phyloP scores from a whole-genome alignment of 2,329 filamentous ascomycete genomes.

The Nigrospora sphaerica region DNA sequence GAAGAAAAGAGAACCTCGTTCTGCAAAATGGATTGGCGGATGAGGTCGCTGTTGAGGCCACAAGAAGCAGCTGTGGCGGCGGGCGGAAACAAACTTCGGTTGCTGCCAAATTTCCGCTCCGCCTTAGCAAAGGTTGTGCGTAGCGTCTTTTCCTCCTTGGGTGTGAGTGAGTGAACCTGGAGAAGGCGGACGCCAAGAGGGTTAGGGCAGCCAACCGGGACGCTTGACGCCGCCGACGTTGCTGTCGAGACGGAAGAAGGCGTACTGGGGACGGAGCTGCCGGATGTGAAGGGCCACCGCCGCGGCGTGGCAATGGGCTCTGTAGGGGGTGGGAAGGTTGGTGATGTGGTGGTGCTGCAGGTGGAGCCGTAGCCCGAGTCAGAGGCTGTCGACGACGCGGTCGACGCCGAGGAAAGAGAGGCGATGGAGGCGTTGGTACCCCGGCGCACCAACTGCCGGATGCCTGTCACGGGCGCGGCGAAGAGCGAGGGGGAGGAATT shows the following conservation, averaged over 20 bases:
- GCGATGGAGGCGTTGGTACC: constrained; percentile 23
- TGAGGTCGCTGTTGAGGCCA: constrained; percentile 42
- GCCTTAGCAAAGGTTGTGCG: constrained; percentile 43
- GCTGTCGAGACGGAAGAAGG: constrained; percentile 25
- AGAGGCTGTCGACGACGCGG: constrained; percentile 9
- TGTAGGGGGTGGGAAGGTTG: constrained; percentile 16
- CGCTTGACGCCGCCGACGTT: constrained; percentile 19
- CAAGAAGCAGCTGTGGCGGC: constrained; percentile 34
- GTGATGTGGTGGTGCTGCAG: constrained; percentile 18
- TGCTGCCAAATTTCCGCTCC: constrained; percentile 36
- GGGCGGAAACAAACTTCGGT: constrained; percentile 26
- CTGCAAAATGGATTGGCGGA: constrained; percentile 49
- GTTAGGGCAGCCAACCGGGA: constrained; percentile 18
- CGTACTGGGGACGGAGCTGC: constrained; percentile 35
- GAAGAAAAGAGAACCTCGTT: constrained; percentile 55
- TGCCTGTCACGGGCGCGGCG: constrained; percentile 22
- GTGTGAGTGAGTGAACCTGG: constrained; percentile 36
- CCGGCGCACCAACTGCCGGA: constrained; percentile 32
- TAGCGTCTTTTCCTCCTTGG: constrained; percentile 40
- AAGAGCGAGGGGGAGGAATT: constrained; percentile 22
- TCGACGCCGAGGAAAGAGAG: background rate
- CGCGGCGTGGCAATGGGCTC: constrained; percentile 15
- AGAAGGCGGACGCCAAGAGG: constrained; percentile 44
- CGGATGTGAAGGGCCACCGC: constrained; percentile 26
- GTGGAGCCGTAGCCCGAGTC: constrained; percentile 9